These are phyloP conservation scores for Xylariaceae sp. DNA, from an alignment of 2,329 filamentous ascomycete species.

Conservation along the genomic window DNA sequence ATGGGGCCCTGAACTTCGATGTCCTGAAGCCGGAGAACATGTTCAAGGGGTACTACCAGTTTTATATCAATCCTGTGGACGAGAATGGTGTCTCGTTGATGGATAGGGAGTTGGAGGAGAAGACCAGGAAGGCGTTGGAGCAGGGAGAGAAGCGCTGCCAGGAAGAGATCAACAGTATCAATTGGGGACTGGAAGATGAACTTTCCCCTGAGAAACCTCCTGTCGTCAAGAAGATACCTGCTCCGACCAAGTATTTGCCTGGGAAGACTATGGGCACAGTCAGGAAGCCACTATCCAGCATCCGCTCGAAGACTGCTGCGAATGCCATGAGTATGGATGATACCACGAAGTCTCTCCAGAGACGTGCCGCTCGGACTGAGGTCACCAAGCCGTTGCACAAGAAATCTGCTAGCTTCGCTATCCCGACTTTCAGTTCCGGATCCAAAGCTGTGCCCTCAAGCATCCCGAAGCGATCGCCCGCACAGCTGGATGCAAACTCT, in stretches of 20 bases:
- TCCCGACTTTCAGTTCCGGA: slow-evolving; percentile 31
- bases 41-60: slow-evolving; percentile 58
- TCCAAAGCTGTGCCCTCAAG: slow-evolving; percentile 29
- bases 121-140: slow-evolving; percentile 46
- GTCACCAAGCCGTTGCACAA: slow-evolving; percentile 21
- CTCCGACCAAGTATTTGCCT: slow-evolving; percentile 4
- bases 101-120: slow-evolving; percentile 58
- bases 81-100: slow-evolving; percentile 62
- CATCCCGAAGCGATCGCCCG: slow-evolving; percentile 44
- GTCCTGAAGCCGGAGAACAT: slow-evolving; percentile 56
- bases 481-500: slow-evolving; percentile 65
- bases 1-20: slow-evolving; percentile 52
- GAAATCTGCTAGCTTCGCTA: slow-evolving; percentile 22
- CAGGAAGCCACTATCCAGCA: slow-evolving; percentile 41
- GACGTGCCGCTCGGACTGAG: slow-evolving; percentile 27
- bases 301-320: slow-evolving; percentile 53
- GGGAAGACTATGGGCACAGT: slow-evolving; percentile 10
- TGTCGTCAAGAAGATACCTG: slow-evolving; percentile 20
- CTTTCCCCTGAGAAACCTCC: slow-evolving; percentile 36
- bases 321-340: slow-evolving; percentile 46
- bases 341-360: slow-evolving; percentile 29
- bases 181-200: slow-evolving; percentile 58
- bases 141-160: slow-evolving; percentile 65
- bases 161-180: slow-evolving; percentile 59
- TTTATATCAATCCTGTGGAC: slow-evolving; percentile 60